Conservation (phyloP, 805 yeast species). For the Wickerhamiella lipophila region DNA sequence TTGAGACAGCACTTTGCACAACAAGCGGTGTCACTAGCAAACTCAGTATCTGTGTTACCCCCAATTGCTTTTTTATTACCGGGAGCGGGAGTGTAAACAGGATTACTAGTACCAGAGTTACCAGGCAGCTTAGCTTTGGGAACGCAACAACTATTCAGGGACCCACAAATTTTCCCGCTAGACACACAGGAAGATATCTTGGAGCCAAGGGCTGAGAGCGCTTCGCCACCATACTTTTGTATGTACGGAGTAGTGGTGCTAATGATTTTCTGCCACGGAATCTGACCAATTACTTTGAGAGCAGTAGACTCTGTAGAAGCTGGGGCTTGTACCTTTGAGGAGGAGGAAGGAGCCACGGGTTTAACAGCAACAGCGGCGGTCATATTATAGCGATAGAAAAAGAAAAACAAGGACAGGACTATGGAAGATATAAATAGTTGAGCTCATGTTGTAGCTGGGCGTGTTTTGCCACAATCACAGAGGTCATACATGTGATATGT, state of each 20-base stretch:
- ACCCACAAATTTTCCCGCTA: background rate
- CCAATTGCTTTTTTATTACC: background rate
- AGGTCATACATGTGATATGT: background rate
- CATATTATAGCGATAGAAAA: background rate
- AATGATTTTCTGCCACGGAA: background rate
- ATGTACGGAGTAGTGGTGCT: background rate
- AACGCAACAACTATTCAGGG: background rate
- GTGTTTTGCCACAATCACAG: background rate
- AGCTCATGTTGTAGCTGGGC: background rate
- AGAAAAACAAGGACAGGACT: no score
- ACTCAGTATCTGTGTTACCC: background rate
- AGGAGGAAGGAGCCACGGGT: background rate
- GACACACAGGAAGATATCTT: background rate
- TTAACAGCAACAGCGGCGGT: background rate
- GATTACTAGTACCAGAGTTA: background rate
- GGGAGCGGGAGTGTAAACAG: background rate
- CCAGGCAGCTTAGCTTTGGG: background rate
- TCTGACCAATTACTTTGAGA: background rate
- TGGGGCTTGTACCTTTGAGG: background rate
- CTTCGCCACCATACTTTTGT: background rate
- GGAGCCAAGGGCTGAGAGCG: background rate
- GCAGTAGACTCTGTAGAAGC: background rate
- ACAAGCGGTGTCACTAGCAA: background rate
- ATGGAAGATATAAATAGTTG: no score
- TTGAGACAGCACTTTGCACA: background rate